These are phyloP conservation scores for Boletus reticuloceps DNA, from an alignment of 768 basidiomycete genomes.

Conservation along the genomic window DNA sequence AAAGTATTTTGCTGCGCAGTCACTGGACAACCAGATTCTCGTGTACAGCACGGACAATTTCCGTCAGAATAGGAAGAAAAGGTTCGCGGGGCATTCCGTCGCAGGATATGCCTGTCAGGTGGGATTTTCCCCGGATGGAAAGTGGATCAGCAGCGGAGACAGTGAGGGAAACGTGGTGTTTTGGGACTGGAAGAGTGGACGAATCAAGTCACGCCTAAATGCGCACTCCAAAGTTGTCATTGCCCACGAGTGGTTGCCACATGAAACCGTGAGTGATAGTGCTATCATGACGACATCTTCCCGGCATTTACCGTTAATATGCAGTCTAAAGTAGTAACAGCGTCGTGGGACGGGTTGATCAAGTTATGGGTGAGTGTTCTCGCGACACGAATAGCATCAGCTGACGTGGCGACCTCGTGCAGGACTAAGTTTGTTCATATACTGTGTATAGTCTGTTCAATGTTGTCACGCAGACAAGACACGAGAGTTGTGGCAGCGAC, in stretches of 20 bases:
- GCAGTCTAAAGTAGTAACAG: slow-evolving; percentile 95
- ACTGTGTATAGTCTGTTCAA: slow-evolving; percentile 9
- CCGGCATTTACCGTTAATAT: slow-evolving; percentile 14
- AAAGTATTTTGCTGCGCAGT: slow-evolving; percentile 97
- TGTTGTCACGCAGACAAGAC: neutral
- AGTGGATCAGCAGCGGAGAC: slow-evolving; percentile 97
- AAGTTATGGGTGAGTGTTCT: slow-evolving; percentile 86
- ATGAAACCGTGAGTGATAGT: slow-evolving; percentile 77
- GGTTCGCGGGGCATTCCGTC: slow-evolving; percentile 94
- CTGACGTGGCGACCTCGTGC: slow-evolving; percentile 3
- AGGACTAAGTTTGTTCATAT: slow-evolving; percentile 29
- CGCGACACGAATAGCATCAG: neutral
- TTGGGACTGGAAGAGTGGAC: slow-evolving; percentile 99
- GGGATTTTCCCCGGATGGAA: slow-evolving; percentile 97
- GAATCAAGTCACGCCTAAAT: slow-evolving; percentile 85
- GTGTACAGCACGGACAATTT: slow-evolving; percentile 98
- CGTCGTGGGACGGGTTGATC: slow-evolving; percentile 96
- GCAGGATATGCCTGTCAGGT: slow-evolving; percentile 98
- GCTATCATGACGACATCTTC: neutral
- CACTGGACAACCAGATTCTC: slow-evolving; percentile 96
- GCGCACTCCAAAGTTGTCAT: slow-evolving; percentile 98
- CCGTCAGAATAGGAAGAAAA: slow-evolving; percentile 97
- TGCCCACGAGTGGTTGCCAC: slow-evolving; percentile 96
- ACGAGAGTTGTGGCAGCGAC: no score
- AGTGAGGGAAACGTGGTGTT: slow-evolving; percentile 94